Conservation (phyloP, 2,329 filamentous ascomycete species). For the Penicillium sp. region DNA sequence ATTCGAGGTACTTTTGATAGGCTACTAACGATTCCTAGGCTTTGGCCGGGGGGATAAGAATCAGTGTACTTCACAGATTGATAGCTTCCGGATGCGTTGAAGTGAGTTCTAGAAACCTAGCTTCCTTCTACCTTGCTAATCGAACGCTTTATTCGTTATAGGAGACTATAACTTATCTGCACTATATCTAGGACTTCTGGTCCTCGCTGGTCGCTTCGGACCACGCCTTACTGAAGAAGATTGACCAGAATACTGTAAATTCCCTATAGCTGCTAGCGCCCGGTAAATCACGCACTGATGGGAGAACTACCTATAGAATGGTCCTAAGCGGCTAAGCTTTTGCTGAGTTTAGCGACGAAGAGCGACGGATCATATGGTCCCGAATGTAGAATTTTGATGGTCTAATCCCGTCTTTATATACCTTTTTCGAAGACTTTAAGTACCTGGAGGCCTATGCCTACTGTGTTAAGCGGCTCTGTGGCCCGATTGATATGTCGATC, state of each 20-base stretch:
- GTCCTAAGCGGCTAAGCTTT: background rate
- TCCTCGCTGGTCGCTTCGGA: conserved; percentile 19
- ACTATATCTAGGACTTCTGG: conserved; percentile 21
- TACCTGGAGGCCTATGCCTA: conserved; percentile 33
- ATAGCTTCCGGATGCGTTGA: conserved; percentile 17
- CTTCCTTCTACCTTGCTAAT: background rate
- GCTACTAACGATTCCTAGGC: conserved; percentile 33
- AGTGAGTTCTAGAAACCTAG: conserved; percentile 10
- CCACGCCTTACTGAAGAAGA: conserved; percentile 16
- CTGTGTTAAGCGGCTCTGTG: conserved; percentile 30
- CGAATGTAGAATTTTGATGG: conserved; percentile 24
- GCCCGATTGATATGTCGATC: conserved; percentile 1
- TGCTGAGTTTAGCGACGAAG: conserved; percentile 7
- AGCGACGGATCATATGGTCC: conserved; percentile 34
- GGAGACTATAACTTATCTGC: conserved; percentile 23
- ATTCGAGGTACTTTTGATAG: conserved; percentile 34
- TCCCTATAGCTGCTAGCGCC: conserved; percentile 22
- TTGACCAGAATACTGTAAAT: conserved; percentile 22
- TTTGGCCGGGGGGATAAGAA: conserved; percentile 32
- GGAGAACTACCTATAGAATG: background rate
- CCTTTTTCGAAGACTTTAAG: conserved; percentile 41
- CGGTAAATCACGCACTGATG: background rate
- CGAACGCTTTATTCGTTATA: conserved; percentile 4
- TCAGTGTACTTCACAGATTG: conserved; percentile 18
- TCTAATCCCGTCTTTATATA: conserved; percentile 39